A percentile compares a stretch with the other conserved stretches of the same genome.
Conservation (phyloP, 2,329 filamentous ascomycete species). For the Pseudogymnoascus sp. region DNA sequence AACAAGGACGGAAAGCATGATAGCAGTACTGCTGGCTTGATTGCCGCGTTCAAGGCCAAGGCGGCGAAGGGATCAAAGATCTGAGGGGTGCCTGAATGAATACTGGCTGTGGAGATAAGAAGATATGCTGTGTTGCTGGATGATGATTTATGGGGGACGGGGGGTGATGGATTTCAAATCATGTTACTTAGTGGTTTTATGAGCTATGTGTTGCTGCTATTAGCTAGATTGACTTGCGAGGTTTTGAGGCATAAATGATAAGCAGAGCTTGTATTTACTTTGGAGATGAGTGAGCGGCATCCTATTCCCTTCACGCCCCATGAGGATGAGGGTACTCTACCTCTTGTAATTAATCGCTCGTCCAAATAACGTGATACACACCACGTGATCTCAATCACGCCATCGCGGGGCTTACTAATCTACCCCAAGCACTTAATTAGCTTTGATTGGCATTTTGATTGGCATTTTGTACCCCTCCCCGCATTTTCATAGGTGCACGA, state of each 20-base stretch:
- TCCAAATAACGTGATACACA: too few species aligned
- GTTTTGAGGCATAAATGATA: neutral
- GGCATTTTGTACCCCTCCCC: conserved; percentile 7
- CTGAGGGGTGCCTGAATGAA: neutral
- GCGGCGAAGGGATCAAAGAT: conserved; percentile 13
- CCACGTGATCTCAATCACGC: neutral
- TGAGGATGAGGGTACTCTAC: too few species aligned
- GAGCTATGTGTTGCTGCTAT: conserved; percentile 2
- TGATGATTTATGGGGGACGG: neutral
- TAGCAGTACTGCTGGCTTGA: conserved; percentile 76
- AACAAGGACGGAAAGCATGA: conserved; percentile 70
- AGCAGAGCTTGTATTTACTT: conserved; percentile 2
- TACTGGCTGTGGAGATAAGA: neutral
- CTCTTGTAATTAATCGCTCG: too few species aligned
- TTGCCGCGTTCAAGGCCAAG: conserved; percentile 81
- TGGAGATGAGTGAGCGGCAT: neutral
- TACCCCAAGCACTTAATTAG: neutral
- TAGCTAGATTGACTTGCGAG: neutral
- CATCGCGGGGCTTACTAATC: neutral
- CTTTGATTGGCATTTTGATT: conserved; percentile 3
- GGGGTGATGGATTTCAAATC: neutral
- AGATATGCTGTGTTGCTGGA: neutral
- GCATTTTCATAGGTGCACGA: conserved; percentile 1
- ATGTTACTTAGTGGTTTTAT: neutral
- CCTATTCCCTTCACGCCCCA: too few species aligned